Percentiles rank a stretch among this genome's conserved stretches.
phyloP scores from a whole-genome alignment of 441 rosid species.

The Erodium trifolium region DNA sequence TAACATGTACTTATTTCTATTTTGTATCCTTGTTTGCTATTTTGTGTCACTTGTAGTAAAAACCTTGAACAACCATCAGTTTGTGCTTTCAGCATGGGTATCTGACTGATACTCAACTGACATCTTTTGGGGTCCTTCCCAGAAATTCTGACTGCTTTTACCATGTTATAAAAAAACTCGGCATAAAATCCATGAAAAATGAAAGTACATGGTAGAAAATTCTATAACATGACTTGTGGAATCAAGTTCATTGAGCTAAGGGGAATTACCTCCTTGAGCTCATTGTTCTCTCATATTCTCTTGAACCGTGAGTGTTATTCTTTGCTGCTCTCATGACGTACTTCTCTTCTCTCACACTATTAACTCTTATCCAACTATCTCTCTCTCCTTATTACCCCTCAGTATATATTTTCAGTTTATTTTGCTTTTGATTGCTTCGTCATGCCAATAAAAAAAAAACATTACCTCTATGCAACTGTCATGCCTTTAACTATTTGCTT shows the following conservation, averaged over 20 bases:
- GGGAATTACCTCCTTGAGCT: background rate
- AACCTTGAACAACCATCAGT: background rate
- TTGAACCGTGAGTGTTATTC: background rate
- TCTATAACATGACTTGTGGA: background rate
- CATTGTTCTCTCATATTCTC: background rate
- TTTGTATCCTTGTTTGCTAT: background rate
- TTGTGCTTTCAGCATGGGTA: too few relatives aligned
- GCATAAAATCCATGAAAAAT: background rate
- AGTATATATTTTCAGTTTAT: background rate
- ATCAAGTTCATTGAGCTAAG: background rate
- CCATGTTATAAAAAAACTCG: background rate
- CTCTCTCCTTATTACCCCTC: background rate
- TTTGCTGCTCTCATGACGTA: background rate
- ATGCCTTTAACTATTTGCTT: background rate
- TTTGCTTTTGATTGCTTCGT: background rate
- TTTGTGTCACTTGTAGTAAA: background rate
- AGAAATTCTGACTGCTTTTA: background rate
- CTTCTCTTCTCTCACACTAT: background rate
- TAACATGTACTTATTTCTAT: background rate
- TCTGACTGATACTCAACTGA: conserved; percentile 1
- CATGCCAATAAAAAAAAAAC: background rate
- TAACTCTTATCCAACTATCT: background rate
- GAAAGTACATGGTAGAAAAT: background rate
- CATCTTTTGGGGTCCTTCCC: background rate
- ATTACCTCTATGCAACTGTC: background rate